Percentiles rank a stretch among this genome's conserved stretches.
phyloP scores from a whole-genome alignment of 108 stramenopile genomes.

The Skeletonema menzelii region DNA sequence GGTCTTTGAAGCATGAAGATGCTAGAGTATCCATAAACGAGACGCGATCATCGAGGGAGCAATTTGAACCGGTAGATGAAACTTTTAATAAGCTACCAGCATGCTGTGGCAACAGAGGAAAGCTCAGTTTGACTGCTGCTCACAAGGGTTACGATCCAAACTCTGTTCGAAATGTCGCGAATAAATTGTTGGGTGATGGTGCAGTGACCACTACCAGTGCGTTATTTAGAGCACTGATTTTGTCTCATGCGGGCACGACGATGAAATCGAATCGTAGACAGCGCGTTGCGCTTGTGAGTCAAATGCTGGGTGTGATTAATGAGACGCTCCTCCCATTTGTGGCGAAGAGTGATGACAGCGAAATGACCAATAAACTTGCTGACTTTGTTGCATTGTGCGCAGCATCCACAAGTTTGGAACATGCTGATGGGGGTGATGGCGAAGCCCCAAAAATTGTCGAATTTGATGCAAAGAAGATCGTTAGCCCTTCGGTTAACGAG shows the following conservation, averaged over 20 bases:
- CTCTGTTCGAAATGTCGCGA: slow-evolving; percentile 53
- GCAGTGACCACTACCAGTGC: slow-evolving; percentile 7
- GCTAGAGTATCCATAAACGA: slow-evolving; percentile 31
- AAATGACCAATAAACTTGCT: slow-evolving; percentile 23
- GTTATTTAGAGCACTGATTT: slow-evolving; percentile 51
- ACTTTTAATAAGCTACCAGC: slow-evolving; percentile 32
- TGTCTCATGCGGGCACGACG: slow-evolving; percentile 63
- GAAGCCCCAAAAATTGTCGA: not conserved
- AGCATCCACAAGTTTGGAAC: slow-evolving; percentile 17
- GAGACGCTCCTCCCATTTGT: slow-evolving; percentile 33
- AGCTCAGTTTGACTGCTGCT: slow-evolving; percentile 31
- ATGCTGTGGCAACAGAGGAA: slow-evolving; percentile 22
- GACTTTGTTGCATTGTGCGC: slow-evolving; percentile 45
- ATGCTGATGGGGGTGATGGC: slow-evolving; percentile 3
- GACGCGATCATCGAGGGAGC: slow-evolving; percentile 41
- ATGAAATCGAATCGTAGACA: slow-evolving; percentile 32
- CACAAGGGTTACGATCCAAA: slow-evolving; percentile 43
- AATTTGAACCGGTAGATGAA: slow-evolving; percentile 34
- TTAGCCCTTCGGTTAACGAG: slow-evolving; percentile 53
- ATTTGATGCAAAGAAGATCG: not conserved
- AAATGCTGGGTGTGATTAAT: slow-evolving; percentile 18
- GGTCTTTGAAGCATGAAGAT: slow-evolving; percentile 36
- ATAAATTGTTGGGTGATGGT: slow-evolving; percentile 33
- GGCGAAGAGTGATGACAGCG: slow-evolving; percentile 11
- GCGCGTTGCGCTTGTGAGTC: slow-evolving; percentile 26